Percentiles rank a stretch among this genome's conserved stretches.
phyloP scores from a whole-genome alignment of 192 early-diverging fungal genomes.

The Coemansia sp. region DNA sequence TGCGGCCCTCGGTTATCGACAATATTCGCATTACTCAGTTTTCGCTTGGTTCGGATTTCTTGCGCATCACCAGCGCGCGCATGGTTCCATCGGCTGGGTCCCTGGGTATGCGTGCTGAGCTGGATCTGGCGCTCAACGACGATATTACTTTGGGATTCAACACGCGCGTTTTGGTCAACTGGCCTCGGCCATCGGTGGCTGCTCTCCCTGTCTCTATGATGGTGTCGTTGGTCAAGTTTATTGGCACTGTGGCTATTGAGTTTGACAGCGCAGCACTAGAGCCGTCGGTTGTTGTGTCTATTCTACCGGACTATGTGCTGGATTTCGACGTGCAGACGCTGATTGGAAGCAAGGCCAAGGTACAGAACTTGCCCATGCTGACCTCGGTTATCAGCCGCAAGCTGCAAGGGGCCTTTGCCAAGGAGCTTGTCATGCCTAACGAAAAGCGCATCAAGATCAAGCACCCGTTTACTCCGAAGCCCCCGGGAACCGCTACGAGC shows the following conservation, averaged over 20 bases:
- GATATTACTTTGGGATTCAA: conserved; percentile 92
- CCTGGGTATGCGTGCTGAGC: conserved; percentile 50
- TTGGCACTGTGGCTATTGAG: conserved; percentile 72
- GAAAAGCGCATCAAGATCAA: conserved; percentile 46
- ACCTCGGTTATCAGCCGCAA: conserved; percentile 79
- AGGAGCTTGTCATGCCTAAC: conserved; percentile 50
- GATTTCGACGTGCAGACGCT: conserved; percentile 88
- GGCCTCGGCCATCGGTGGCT: conserved; percentile 86
- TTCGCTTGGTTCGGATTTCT: conserved; percentile 54
- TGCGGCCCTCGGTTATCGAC: conserved; percentile 46
- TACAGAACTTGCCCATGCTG: conserved; percentile 94
- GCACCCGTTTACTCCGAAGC: conserved; percentile 48
- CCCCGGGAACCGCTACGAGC: neutral
- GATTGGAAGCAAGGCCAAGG: conserved; percentile 93
- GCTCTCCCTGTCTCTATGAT: conserved; percentile 88
- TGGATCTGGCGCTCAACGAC: conserved; percentile 86
- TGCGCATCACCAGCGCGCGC: conserved; percentile 45
- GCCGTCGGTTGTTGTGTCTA: conserved; percentile 29
- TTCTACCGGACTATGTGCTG: conserved; percentile 70
- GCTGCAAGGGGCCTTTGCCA: conserved; percentile 56
- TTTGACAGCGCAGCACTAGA: conserved; percentile 40
- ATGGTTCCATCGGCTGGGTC: conserved; percentile 46
- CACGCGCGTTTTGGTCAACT: conserved; percentile 90
- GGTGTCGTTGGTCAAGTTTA: conserved; percentile 83
- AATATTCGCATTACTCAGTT: conserved; percentile 53